Conservation (phyloP, 768 basidiomycete species). For the Asterophora lycoperdoides region DNA sequence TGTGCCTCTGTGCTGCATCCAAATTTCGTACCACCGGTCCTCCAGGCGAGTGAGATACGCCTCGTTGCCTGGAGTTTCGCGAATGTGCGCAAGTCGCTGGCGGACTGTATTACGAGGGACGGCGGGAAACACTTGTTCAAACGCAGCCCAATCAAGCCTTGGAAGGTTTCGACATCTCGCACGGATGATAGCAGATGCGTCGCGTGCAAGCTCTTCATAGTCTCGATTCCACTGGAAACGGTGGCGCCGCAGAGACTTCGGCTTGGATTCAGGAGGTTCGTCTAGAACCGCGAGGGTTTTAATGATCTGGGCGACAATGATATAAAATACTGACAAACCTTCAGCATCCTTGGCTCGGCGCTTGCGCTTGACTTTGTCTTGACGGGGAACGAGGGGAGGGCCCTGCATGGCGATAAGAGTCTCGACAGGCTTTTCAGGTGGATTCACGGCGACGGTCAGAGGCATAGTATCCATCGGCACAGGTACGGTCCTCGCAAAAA, state of each 20-base stretch:
- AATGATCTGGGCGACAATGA: too few relatives aligned
- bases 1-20: constrained; percentile 68
- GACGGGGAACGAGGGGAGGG: constrained; percentile 31
- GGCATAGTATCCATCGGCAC: constrained; percentile 24
- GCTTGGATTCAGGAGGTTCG: constrained; percentile 16
- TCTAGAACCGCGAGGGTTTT: neutral
- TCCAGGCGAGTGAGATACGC: constrained; percentile 77
- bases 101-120: constrained; percentile 72
- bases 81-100: constrained; percentile 57
- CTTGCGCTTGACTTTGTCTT: constrained; percentile 28
- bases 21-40: constrained; percentile 76
- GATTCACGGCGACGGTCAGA: constrained; percentile 37
- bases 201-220: constrained; percentile 84
- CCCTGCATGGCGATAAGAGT: constrained; percentile 50
- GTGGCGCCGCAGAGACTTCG: constrained; percentile 42
- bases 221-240: constrained; percentile 83
- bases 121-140: constrained; percentile 76
- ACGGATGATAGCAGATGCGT: constrained; percentile 77
- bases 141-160: constrained; percentile 65
- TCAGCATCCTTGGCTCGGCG: constrained; percentile 28
- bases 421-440: constrained; percentile 49
- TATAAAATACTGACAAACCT: constrained; percentile 21
- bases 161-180: constrained; percentile 64
- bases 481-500: constrained; percentile 15
- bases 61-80: constrained; percentile 60